phyloP scores from a whole-genome alignment of 1,284 basidiomycete genomes.

The Pyrrhoderma lamaoense region DNA sequence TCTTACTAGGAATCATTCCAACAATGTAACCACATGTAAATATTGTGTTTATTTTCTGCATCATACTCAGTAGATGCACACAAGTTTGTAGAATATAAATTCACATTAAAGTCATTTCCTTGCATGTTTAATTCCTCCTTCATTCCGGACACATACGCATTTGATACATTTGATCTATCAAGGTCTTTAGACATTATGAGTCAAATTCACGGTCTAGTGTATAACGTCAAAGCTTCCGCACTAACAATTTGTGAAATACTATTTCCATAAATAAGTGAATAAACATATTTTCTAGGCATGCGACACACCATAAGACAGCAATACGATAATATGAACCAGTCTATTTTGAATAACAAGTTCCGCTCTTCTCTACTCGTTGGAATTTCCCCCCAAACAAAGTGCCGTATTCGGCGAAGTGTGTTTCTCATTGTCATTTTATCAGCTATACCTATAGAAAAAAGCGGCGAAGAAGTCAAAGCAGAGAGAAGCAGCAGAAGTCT shows the following conservation, averaged over 20 bases:
- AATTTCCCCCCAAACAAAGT: constrained; percentile 30
- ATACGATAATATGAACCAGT: constrained; percentile 61
- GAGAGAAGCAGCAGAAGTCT: neutral
- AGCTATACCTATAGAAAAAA: too few relatives aligned
- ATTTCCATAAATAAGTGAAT: too few relatives aligned
- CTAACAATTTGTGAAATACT: constrained; percentile 61
- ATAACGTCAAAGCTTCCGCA: too few relatives aligned
- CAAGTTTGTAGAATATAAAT: constrained; percentile 7
- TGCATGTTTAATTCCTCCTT: constrained; percentile 67
- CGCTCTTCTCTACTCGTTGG: constrained; percentile 36
- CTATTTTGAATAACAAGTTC: constrained; percentile 48
- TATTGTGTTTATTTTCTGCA: constrained; percentile 60
- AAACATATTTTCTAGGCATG: neutral
- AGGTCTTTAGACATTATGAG: constrained; percentile 39
- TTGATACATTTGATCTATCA: constrained; percentile 57
- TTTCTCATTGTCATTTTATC: too few relatives aligned
- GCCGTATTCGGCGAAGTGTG: constrained; percentile 11
- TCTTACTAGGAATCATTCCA: constrained; percentile 62
- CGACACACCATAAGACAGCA: constrained; percentile 57
- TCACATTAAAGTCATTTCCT: constrained; percentile 63
- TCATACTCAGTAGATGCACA: neutral
- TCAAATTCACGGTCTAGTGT: too few relatives aligned
- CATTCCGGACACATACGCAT: constrained; percentile 80
- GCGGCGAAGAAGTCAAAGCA: neutral
- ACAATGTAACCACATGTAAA: constrained; percentile 68